Evolutionary conservation across 371 early-diverging fungal species (phyloP).

Genomic region (Mortierella sp.): DNA sequence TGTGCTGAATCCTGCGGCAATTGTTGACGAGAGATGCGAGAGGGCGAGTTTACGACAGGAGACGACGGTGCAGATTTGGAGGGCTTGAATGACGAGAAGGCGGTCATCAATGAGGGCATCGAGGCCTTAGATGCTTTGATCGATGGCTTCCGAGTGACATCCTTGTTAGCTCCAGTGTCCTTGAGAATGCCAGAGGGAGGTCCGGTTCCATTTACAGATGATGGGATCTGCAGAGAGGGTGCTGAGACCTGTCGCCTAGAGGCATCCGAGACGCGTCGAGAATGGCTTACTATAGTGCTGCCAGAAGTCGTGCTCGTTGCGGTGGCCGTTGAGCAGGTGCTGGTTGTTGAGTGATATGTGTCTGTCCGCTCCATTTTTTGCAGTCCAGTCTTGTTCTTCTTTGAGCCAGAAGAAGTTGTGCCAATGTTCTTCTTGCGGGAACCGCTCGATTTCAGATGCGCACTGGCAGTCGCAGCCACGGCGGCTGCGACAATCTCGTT

Average conservation of each 20-base stretch:
- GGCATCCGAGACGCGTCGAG: not conserved
- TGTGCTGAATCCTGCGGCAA: not conserved
- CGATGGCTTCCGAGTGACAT: slow-evolving; percentile 34
- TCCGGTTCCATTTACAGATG: not conserved
- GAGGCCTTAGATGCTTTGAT: slow-evolving; percentile 52
- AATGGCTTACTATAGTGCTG: slow-evolving; percentile 4
- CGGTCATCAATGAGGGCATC: slow-evolving; percentile 56
- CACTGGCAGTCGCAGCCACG: slow-evolving; percentile 45
- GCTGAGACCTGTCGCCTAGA: slow-evolving; percentile 16
- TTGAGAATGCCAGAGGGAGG: not conserved
- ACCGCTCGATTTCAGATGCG: slow-evolving; percentile 38
- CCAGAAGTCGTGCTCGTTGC: not conserved
- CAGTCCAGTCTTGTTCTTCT: slow-evolving; percentile 36
- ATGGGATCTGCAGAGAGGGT: slow-evolving; percentile 34
- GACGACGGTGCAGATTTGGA: slow-evolving; percentile 47
- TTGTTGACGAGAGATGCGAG: slow-evolving; percentile 9
- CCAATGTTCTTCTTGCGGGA: slow-evolving; percentile 42
- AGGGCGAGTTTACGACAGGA: slow-evolving; percentile 24
- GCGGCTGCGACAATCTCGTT: slow-evolving; percentile 54
- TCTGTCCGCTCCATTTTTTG: not conserved
- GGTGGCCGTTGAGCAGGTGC: not conserved
- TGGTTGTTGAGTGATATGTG: not conserved
- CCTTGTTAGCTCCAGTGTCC: slow-evolving; percentile 9
- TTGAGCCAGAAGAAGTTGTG: slow-evolving; percentile 13
- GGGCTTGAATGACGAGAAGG: slow-evolving; percentile 49